Conservation (phyloP, 306 rosid species). For the Quillaja saponaria region DNA sequence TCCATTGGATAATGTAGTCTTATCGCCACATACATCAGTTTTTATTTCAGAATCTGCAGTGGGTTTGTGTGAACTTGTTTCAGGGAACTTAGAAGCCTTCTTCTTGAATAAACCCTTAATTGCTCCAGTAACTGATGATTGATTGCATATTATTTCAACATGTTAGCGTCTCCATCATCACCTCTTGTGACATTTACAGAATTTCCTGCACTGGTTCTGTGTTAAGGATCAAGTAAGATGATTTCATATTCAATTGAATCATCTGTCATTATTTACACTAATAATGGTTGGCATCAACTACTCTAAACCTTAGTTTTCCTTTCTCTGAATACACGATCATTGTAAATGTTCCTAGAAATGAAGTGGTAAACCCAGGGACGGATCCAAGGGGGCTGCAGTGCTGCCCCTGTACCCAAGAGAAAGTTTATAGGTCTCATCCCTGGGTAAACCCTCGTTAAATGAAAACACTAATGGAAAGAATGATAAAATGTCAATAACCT, state of each 20-base stretch:
- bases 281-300: background rate
- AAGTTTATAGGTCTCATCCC: too few relatives aligned
- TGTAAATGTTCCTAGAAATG: too few relatives aligned
- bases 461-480: too few relatives aligned
- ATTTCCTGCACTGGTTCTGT: too few relatives aligned
- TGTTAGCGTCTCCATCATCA: background rate
- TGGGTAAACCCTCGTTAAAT: too few relatives aligned
- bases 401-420: too few relatives aligned
- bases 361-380: too few relatives aligned
- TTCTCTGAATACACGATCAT: too few relatives aligned
- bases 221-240: background rate
- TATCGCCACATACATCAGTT: slow-evolving; percentile 44
- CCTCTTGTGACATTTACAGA: background rate
- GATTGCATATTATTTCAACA: background rate
- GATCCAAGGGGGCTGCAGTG: too few relatives aligned
- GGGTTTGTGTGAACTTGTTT: background rate
- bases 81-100: slow-evolving; percentile 43
- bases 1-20: slow-evolving; percentile 47
- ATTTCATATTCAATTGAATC: background rate
- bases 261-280: background rate
- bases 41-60: slow-evolving; percentile 16
- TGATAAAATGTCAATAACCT: too few relatives aligned
- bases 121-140: slow-evolving; percentile 19
- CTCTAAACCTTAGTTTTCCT: too few relatives aligned
- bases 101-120: slow-evolving; percentile 39